Percentiles rank a stretch among this genome's conserved stretches.
Conservation (phyloP, 164 flowering plant species). For the Vitis cinerea region DNA sequence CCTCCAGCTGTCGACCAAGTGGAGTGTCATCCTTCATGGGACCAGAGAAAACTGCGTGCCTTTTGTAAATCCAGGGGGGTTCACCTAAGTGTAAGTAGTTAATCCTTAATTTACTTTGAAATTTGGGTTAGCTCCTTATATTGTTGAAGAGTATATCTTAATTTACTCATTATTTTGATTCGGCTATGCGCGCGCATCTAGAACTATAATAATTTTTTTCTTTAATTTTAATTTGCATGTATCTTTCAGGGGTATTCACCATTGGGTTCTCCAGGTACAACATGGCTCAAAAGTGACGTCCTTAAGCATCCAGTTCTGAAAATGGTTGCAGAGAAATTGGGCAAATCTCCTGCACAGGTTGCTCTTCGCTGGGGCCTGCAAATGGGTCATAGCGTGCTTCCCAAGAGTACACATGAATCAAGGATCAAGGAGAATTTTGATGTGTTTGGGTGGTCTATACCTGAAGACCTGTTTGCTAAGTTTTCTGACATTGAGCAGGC, state of each 20-base stretch:
- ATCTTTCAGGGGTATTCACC: slow-evolving; percentile 78
- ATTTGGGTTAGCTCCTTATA: neutral
- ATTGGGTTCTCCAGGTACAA: slow-evolving; percentile 67
- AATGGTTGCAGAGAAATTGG: slow-evolving; percentile 59
- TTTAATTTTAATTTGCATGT: neutral
- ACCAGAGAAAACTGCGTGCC: slow-evolving; percentile 50
- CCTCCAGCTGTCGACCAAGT: slow-evolving; percentile 89
- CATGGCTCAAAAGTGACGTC: slow-evolving; percentile 46
- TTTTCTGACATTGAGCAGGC: slow-evolving; percentile 78
- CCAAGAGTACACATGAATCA: slow-evolving; percentile 64
- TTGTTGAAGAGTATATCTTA: neutral
- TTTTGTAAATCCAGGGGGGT: slow-evolving; percentile 69
- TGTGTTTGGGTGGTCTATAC: slow-evolving; percentile 78
- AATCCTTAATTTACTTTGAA: neutral
- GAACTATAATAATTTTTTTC: neutral
- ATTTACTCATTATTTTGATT: neutral
- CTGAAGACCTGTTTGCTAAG: slow-evolving; percentile 59
- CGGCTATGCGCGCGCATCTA: too few relatives aligned
- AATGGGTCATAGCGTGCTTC: slow-evolving; percentile 83
- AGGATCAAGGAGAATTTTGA: slow-evolving; percentile 76
- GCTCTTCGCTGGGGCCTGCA: slow-evolving; percentile 86
- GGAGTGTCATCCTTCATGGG: slow-evolving; percentile 83
- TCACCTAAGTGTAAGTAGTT: slow-evolving; percentile 64
- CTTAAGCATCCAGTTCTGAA: slow-evolving; percentile 55
- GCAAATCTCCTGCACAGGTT: slow-evolving; percentile 79